Evolutionary conservation across 169 alveolate genomes (phyloP), one percentile per base, ranked within the genome.

Genomic region (Plasmodium malariae): DNA sequence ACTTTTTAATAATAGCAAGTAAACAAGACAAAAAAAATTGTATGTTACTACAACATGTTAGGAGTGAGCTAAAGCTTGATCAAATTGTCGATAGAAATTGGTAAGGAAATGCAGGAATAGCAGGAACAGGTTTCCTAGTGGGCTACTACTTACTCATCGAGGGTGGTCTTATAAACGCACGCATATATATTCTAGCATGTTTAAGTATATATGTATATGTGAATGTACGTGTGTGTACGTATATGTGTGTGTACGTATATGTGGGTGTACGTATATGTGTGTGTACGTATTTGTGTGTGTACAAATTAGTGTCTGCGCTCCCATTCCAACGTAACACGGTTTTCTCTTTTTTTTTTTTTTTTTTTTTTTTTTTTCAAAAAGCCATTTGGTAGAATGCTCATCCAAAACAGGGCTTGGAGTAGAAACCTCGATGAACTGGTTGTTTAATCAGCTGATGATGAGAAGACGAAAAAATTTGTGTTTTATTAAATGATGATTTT

Each of bases 21-120:
- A 78, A 78, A 3, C 67, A 43, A 21, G 89, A 78, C 60, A 78
- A 63, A 55, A 78, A 78, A 34, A 24, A 55, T 12, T 78, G 89
- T 54, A 78, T 78, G 89, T 24, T 60, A 6, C 72, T 78, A 14
- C 49, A 78, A 14, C 89, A 78, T 14, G 70, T 78, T 9, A 78
- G 78, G 24, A 37, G 43, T 2, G 89, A 78, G 32, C 45, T 78
- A 32, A 78, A 78, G 36, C 24, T 78, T n/a, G 89, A 78, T 49
- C 74, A 78, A 12, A 78, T 78, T 51, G 78, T 78, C n/a, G 89
- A 78, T 49, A 78, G 78, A 69, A 78, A 78, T 37, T 78, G 89
- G 89, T 78, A 72, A 72, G 12, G 26, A 70, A 48, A 68, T 7
- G 17, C 5, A 32, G 3, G 32, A 28, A 63, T n/a, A n/a, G n/a